Base-by-base conservation (phyloP, 345 rosid genomes). In the Rhodamnia argentea region DNA sequence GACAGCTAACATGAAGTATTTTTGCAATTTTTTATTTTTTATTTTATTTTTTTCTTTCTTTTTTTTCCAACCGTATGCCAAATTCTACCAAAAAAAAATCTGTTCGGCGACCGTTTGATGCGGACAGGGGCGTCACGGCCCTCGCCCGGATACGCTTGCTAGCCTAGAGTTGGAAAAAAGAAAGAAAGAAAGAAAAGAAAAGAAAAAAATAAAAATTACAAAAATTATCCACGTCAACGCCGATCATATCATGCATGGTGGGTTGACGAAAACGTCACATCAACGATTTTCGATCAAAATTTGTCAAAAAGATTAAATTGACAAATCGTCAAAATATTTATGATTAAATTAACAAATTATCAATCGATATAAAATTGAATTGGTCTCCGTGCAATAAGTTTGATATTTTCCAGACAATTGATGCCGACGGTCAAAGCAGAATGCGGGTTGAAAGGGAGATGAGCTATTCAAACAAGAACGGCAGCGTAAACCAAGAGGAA, bases 191-290 rank as follows among this genome's bases (percentile, higher is more conserved):
- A 15, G 12, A 15, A 13, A 5, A 13, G 14, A 13, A 52, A 52
- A 13, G 4, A 52, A 6, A 14, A 27, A 7, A 1, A 14, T 60
- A 32, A 29, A 64, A 29, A 20, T 29, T 29, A 1, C 12, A 60
- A 60, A 60, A 60, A 13, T 2, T 7, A 4, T 29, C 16, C 0
- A 27, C 5, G 9, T 62, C 1, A 27, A 7, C 0, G 0, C 4
- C 11, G 5, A 27, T 62, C 0, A 0, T 27, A 0, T 4, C 10
- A 16, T 7, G 3, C 16, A 0, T 6, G 0, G 3, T 7, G 0
- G 8, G 14, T 3, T 16, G 14, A 60, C 0, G 14, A 60, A 0
- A 64, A 3, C 0, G 3, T 0, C 1, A 32, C 11, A 0, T 64
- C 3, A 0, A 1, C 3, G 0, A 32, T 64, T 32, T 64, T 0